Conservation (phyloP, 1,139 yeast genomes). For the Wickerhamiella pararugosa region DNA sequence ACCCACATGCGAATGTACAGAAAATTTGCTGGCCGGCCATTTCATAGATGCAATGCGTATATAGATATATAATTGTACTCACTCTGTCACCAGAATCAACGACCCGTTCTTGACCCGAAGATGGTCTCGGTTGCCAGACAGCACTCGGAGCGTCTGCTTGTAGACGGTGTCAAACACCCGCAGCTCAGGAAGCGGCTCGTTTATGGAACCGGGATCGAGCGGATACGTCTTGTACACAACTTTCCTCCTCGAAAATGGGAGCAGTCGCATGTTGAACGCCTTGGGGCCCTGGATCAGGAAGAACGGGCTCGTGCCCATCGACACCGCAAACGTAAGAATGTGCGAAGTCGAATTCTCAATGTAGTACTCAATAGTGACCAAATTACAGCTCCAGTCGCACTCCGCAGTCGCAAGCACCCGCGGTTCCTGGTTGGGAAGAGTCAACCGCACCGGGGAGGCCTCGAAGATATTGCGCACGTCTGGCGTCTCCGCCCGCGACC, state of each 20-base stretch:
- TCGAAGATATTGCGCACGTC: conserved; percentile 15
- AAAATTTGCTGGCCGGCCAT: too few species aligned
- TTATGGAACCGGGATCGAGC: conserved; percentile 9
- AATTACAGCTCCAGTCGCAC: conserved; percentile 12
- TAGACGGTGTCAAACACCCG: conserved; percentile 33
- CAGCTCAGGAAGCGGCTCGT: conserved; percentile 13
- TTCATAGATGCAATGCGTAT: too few species aligned
- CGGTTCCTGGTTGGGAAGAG: conserved; percentile 55
- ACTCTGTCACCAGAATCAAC: too few species aligned
- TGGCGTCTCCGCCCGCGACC: conserved; percentile 19
- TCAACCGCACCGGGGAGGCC: conserved; percentile 24
- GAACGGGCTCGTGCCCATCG: conserved; percentile 26
- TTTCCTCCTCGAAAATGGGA: conserved; percentile 44
- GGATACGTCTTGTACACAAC: conserved; percentile 29
- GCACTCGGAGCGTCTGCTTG: conserved; percentile 45
- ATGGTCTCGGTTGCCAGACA: conserved; percentile 27
- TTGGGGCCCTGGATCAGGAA: conserved; percentile 30
- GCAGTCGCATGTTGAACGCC: conserved; percentile 32
- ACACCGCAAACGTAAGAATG: conserved; percentile 46
- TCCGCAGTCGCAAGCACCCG: conserved; percentile 36
- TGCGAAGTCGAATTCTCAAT: conserved; percentile 65
- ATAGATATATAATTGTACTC: too few species aligned
- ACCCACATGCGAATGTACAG: too few species aligned
- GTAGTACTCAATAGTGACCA: conserved; percentile 31
- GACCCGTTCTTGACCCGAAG: background rate